Evolutionary conservation across 805 yeast genomes (phyloP), one percentile per base, ranked within the genome.

Genomic region (Isabelozyma rhagii): DNA sequence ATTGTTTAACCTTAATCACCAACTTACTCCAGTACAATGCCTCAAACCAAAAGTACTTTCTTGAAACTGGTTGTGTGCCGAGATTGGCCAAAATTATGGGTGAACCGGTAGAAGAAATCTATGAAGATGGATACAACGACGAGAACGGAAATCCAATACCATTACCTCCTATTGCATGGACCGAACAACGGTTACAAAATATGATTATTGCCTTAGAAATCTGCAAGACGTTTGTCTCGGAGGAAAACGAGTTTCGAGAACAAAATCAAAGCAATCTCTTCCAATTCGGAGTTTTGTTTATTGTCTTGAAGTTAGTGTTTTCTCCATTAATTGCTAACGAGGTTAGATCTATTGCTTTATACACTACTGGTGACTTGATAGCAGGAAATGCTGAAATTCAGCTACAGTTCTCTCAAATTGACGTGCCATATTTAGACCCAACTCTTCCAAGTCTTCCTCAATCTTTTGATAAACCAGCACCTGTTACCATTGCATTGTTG

Each of bases 351-450:
- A 62, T 75, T 14, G 87, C 97, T 0, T 72, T 94, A 31, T 69
- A 84, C 4, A 83, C 96, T 0, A 82, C 89, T 1, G 91, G 96
- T 1, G 93, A 86, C 54, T 71, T 92, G 31, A 85, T 94, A 4
- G 69, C 84, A 44, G 78, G 82, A 29, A 90, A 91, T 62, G 66
- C 75, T 3, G 79, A 74, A 2, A 78, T 87, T 34, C 99, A 94
- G 65, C 69, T 71, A 11, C 82, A 82, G 50, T 86, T 93, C 57
- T 77, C 90, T 1, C 83, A 83, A 48, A 84, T 93, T 11, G 98
- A 94, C 65, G 97, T 94, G 7, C 99, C 99, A 0, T 89, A 85
- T 61, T 75, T 92, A 48, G 97, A 90, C 60, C 90, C 97, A 9
- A 74, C 85, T 5, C 59, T 81, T 47, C 83, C 84, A 0, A 48